phyloP scores from a whole-genome alignment of 768 basidiomycete genomes.

The Rubroboletus pulcherrimus region DNA sequence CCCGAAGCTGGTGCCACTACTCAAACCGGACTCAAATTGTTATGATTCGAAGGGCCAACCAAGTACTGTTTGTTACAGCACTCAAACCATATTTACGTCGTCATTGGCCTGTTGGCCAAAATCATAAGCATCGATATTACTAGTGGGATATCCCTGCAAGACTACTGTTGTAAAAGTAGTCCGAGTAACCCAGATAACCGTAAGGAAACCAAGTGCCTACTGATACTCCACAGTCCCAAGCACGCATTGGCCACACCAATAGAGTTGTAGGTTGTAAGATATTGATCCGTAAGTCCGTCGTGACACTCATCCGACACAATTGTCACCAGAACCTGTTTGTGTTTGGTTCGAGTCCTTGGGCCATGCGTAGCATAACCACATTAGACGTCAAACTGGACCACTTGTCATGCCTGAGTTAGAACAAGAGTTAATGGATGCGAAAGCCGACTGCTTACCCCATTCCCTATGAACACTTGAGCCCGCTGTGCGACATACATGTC shows the following conservation, averaged over 20 bases:
- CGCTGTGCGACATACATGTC: constrained; percentile 50
- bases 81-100: too few relatives aligned
- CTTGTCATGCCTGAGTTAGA: constrained; percentile 20
- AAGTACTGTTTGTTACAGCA: too few relatives aligned
- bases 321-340: constrained; percentile 37
- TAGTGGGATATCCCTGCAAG: background rate
- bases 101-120: background rate
- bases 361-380: constrained; percentile 37
- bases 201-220: background rate
- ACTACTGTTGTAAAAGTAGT: background rate
- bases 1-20: too few relatives aligned
- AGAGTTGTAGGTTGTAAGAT: background rate
- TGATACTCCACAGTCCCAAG: background rate
- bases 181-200: background rate
- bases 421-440: background rate
- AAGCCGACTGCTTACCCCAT: constrained; percentile 40
- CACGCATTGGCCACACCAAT: too few relatives aligned
- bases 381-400: constrained; percentile 44
- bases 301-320: background rate
- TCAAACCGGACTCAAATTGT: too few relatives aligned
- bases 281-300: background rate
- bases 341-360: constrained; percentile 22
- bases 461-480: constrained; percentile 50
- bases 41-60: too few relatives aligned
- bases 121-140: background rate